phyloP scores from a whole-genome alignment of 2,329 filamentous ascomycete genomes.

The Aspergillus aculeatus region DNA sequence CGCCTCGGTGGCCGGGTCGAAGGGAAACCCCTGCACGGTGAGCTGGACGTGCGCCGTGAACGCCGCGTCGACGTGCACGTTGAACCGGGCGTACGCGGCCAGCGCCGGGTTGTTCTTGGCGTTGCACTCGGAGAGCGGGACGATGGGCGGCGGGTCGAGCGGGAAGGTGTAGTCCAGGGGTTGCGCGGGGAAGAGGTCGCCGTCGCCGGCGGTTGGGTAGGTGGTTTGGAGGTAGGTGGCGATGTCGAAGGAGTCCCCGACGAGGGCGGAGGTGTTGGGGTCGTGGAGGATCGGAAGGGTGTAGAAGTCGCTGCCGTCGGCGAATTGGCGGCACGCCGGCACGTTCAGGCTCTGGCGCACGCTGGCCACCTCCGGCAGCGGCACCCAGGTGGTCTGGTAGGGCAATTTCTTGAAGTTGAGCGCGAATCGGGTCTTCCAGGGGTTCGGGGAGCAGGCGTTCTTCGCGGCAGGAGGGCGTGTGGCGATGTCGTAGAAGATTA shows the following conservation, averaged over 20 bases:
- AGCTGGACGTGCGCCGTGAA: constrained; percentile 52
- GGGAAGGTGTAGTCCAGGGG: constrained; percentile 44
- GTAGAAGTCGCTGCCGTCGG: constrained; percentile 58
- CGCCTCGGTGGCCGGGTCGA: constrained; percentile 52
- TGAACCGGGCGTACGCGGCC: constrained; percentile 52
- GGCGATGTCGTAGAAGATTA: constrained; percentile 52
- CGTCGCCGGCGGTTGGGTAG: constrained; percentile 49
- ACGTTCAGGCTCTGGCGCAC: constrained; percentile 50
- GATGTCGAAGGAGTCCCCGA: constrained; percentile 68
- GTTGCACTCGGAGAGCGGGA: constrained; percentile 39
- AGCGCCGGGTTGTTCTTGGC: constrained; percentile 28
- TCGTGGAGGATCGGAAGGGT: constrained; percentile 61
- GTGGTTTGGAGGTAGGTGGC: constrained; percentile 57
- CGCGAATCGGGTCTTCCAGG: constrained; percentile 52
- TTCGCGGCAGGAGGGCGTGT: constrained; percentile 33
- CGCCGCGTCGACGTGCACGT: constrained; percentile 53
- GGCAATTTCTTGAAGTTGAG: constrained; percentile 51
- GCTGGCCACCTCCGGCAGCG: constrained; percentile 52
- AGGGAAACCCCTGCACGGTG: constrained; percentile 44
- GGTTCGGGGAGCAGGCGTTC: constrained; percentile 47
- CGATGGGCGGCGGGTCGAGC: constrained; percentile 28
- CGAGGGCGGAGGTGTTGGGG: constrained; percentile 33
- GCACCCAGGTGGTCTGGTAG: constrained; percentile 54
- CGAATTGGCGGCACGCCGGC: constrained; percentile 54
- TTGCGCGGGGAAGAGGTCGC: constrained; percentile 50